phyloP scores from a whole-genome alignment of 306 rosid species.

The Glycine latifolia region DNA sequence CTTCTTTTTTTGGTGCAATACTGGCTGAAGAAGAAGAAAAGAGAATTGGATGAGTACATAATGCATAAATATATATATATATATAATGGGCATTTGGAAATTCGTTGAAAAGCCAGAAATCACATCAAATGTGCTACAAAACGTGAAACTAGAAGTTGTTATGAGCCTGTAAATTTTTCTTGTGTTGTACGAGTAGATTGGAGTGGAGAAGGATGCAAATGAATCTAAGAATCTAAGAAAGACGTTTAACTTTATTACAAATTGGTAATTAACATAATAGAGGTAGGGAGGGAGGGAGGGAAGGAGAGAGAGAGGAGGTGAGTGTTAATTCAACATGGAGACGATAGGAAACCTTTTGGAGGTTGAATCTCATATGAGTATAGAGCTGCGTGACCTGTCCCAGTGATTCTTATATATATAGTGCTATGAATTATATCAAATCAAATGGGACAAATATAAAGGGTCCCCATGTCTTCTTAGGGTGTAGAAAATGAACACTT shows the following conservation, averaged over 20 bases:
- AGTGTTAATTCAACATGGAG: neutral
- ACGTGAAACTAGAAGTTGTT: neutral
- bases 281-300: too few relatives aligned
- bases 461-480: neutral
- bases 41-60: too few relatives aligned
- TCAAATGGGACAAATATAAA: neutral
- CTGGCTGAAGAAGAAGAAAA: too few relatives aligned
- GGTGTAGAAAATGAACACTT: too few relatives aligned
- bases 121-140: neutral
- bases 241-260: neutral
- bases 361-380: constrained; percentile 43
- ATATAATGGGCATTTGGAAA: neutral
- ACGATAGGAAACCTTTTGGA: neutral
- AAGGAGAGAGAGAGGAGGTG: neutral
- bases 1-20: too few relatives aligned
- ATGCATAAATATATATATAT: neutral
- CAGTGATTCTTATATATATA: neutral
- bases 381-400: neutral
- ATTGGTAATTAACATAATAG: too few relatives aligned
- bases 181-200: neutral
- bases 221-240: constrained; percentile 36
- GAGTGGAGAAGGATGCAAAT: neutral
- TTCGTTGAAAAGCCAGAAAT: neutral
- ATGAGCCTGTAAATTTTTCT: constrained; percentile 19
- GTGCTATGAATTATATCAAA: too few relatives aligned